Evolutionary conservation across 192 early-diverging fungal genomes (phyloP).

Genomic region (Chytriomyces sp.): DNA sequence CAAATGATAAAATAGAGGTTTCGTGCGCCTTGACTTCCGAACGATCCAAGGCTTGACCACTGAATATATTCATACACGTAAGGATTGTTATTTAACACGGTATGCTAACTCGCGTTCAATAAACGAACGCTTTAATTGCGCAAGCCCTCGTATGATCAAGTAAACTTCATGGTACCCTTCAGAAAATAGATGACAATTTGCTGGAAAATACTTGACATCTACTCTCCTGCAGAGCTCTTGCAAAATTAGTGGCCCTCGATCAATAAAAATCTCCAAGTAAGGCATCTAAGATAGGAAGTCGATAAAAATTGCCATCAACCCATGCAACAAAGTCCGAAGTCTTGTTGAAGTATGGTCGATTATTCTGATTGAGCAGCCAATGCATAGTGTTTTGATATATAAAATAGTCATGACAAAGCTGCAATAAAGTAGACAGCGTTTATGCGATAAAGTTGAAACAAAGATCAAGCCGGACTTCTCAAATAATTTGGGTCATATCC

Average conservation of each 20-base stretch:
- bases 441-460: constrained; percentile 46
- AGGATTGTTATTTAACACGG: background rate
- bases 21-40: no score
- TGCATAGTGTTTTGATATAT: constrained; percentile 50
- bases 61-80: background rate
- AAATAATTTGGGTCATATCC: constrained; percentile 30
- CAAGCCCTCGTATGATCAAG: constrained; percentile 45
- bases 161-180: constrained; percentile 59
- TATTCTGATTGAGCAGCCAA: constrained; percentile 36
- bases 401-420: constrained; percentile 35
- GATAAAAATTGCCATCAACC: constrained; percentile 54
- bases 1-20: no score
- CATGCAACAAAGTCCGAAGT: constrained; percentile 47
- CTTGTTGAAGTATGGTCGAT: constrained; percentile 42
- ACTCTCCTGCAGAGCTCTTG: constrained; percentile 54
- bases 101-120: constrained; percentile 38
- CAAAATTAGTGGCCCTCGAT: constrained; percentile 46
- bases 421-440: constrained; percentile 46
- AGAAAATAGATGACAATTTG: constrained; percentile 48
- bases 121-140: constrained; percentile 51
- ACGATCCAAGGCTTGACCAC: constrained; percentile 46
- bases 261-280: constrained; percentile 51
- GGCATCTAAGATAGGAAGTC: constrained; percentile 50
- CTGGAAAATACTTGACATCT: constrained; percentile 36
- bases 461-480: constrained; percentile 44